Evolutionary conservation across 1,284 basidiomycete genomes (phyloP).

Genomic region (Cryptococcus jaspeensis): DNA sequence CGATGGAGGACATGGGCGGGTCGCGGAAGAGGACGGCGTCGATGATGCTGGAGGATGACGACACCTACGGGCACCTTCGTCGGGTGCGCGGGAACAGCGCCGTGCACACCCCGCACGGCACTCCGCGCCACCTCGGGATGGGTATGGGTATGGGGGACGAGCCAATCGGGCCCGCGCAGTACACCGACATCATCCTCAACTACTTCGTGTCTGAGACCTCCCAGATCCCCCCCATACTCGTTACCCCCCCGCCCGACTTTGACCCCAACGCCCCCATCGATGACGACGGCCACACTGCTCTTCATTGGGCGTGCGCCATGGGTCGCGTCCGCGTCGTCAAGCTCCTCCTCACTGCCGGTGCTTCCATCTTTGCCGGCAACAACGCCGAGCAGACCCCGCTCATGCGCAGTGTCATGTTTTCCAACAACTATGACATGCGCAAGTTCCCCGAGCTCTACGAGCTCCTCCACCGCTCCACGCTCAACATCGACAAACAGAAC

Average conservation of each 20-base stretch:
- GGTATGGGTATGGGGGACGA: conserved; percentile 22
- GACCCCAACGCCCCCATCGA: conserved; percentile 97
- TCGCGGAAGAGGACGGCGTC: conserved; percentile 33
- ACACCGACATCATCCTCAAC: conserved; percentile 95
- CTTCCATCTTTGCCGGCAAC: conserved; percentile 97
- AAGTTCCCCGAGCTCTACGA: conserved; percentile 99
- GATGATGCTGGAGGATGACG: conserved; percentile 42
- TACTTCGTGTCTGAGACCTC: conserved; percentile 99
- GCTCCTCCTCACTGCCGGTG: conserved; percentile 87
- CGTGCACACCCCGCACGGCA: conserved; percentile 40
- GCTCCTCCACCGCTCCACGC: conserved; percentile 90
- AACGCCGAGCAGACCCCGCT: conserved; percentile 94
- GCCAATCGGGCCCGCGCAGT: conserved; percentile 55
- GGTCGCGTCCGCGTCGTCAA: conserved; percentile 96
- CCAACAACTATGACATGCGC: conserved; percentile 98
- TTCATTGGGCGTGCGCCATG: conserved; percentile 99
- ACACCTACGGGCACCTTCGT: conserved; percentile 38
- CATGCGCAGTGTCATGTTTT: conserved; percentile 99
- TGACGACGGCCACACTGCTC: conserved; percentile 94
- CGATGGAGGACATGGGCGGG: conserved; percentile 6
- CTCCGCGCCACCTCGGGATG: conserved; percentile 25
- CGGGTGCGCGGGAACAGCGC: conserved; percentile 40
- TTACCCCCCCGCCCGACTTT: conserved; percentile 86
- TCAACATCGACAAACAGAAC: conserved; percentile 98
- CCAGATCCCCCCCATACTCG: conserved; percentile 83